phyloP scores from a whole-genome alignment of 192 early-diverging fungal species.

The Cladochytrium replicatum region DNA sequence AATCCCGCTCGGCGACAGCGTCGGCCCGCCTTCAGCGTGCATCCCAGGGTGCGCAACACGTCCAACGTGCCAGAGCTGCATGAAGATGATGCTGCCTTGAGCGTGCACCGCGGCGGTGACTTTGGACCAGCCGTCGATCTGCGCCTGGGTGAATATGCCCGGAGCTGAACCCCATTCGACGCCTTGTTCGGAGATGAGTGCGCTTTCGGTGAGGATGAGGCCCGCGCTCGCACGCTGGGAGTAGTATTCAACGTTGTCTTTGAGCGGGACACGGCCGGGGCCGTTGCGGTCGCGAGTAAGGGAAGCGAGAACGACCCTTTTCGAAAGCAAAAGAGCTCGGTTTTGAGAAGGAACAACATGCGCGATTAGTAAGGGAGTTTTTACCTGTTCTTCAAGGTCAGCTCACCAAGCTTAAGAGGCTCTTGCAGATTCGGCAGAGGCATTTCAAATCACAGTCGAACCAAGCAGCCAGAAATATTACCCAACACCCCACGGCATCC shows the following conservation, averaged over 20 bases:
- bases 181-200: conserved; percentile 1
- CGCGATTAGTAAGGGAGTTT: too few relatives aligned
- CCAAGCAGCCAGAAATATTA: too few relatives aligned
- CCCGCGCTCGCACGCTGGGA: conserved; percentile 23
- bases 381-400: conserved; percentile 22
- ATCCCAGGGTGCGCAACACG: conserved; percentile 15
- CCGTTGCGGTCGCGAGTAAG: conserved; percentile 9
- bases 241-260: conserved; percentile 30
- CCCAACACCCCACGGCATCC: too few relatives aligned
- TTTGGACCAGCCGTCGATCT: conserved; percentile 32
- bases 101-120: conserved; percentile 32
- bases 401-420: conserved; percentile 10
- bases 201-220: conserved; percentile 6
- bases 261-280: not conserved
- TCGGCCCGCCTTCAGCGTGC: conserved; percentile 11
- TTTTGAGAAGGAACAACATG: too few relatives aligned
- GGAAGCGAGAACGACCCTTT: conserved; percentile 6
- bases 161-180: conserved; percentile 23
- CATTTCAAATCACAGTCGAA: too few relatives aligned
- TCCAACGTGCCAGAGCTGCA: conserved; percentile 38
- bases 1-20: conserved; percentile 11
- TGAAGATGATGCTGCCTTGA: conserved; percentile 26
- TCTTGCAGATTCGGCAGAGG: too few relatives aligned
- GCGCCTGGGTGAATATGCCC: conserved; percentile 29
- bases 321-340: conserved; percentile 1